A percentile compares a stretch with the other conserved stretches of the same genome.
phyloP scores from a whole-genome alignment of 169 alveolate species.

The Eimeria acervulina region DNA sequence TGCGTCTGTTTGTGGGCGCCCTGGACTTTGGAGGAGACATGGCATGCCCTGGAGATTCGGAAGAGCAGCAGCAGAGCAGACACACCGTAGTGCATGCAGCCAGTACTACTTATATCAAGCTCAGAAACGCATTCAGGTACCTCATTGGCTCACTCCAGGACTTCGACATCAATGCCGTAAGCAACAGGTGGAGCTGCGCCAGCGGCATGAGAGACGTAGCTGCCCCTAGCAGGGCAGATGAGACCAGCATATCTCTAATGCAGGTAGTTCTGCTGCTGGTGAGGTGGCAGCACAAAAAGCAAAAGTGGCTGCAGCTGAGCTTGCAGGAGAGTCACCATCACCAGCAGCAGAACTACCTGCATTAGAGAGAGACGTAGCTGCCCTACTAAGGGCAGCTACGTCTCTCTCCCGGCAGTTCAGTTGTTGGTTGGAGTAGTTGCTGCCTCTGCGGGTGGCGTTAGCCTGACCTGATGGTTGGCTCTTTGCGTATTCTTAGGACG shows the following conservation, averaged over 20 bases:
- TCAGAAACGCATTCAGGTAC: slow-evolving; percentile 67
- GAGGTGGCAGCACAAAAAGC: slow-evolving; percentile 1
- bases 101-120: slow-evolving; percentile 70
- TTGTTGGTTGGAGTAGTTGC: neutral
- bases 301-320: neutral
- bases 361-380: neutral
- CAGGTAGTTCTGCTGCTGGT: too few species aligned
- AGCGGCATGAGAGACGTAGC: neutral
- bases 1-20: slow-evolving; percentile 76
- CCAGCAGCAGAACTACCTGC: neutral
- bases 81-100: slow-evolving; percentile 63
- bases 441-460: neutral
- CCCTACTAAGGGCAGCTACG: neutral
- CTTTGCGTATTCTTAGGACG: slow-evolving; percentile 39
- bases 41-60: slow-evolving; percentile 60
- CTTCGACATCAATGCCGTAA: slow-evolving; percentile 63
- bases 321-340: neutral
- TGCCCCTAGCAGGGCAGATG: too few species aligned
- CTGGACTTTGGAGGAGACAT: slow-evolving; percentile 68
- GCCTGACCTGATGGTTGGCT: neutral
- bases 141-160: slow-evolving; percentile 78
- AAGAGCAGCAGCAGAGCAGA: slow-evolving; percentile 12
- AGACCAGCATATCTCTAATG: too few species aligned
- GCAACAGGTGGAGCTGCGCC: neutral
- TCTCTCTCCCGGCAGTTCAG: neutral